Evolutionary conservation across 768 basidiomycete genomes (phyloP).

Genomic region (Xanthoconium stramineum): DNA sequence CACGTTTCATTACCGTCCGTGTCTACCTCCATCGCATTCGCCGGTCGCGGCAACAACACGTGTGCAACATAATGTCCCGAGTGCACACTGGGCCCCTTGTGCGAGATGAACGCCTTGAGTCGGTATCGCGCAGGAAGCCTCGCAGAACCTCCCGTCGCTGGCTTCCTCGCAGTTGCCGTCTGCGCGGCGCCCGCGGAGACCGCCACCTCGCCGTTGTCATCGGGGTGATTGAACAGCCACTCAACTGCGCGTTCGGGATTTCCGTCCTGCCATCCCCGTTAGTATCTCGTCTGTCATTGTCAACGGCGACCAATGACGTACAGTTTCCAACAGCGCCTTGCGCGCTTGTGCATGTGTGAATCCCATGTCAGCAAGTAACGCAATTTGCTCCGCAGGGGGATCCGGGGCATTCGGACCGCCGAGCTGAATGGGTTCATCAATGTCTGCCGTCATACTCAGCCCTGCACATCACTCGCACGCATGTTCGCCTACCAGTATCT

Average conservation of each 20-base stretch:
- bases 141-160: slow-evolving; percentile 42
- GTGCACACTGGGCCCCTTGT: slow-evolving; percentile 94
- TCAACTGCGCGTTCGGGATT: slow-evolving; percentile 86
- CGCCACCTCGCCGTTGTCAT: slow-evolving; percentile 69
- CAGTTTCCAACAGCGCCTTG: slow-evolving; percentile 86
- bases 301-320: slow-evolving; percentile 34
- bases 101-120: slow-evolving; percentile 93
- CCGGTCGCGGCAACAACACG: slow-evolving; percentile 36
- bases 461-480: neutral
- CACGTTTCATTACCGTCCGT: slow-evolving; percentile 46
- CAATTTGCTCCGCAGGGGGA: slow-evolving; percentile 67
- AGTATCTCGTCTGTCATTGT: neutral
- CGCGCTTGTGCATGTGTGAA: slow-evolving; percentile 79
- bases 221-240: slow-evolving; percentile 94
- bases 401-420: slow-evolving; percentile 39
- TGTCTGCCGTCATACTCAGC: slow-evolving; percentile 50
- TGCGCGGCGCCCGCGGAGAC: slow-evolving; percentile 23
- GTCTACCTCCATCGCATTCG: slow-evolving; percentile 29
- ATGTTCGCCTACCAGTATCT: slow-evolving; percentile 62
- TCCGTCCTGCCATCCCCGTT: slow-evolving; percentile 46
- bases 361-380: slow-evolving; percentile 86
- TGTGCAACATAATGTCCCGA: slow-evolving; percentile 94
- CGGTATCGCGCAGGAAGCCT: slow-evolving; percentile 71
- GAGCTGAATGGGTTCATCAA: slow-evolving; percentile 70
- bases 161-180: slow-evolving; percentile 11